Evolutionary conservation across 345 rosid species (phyloP).

Genomic region (Brassica juncea): DNA sequence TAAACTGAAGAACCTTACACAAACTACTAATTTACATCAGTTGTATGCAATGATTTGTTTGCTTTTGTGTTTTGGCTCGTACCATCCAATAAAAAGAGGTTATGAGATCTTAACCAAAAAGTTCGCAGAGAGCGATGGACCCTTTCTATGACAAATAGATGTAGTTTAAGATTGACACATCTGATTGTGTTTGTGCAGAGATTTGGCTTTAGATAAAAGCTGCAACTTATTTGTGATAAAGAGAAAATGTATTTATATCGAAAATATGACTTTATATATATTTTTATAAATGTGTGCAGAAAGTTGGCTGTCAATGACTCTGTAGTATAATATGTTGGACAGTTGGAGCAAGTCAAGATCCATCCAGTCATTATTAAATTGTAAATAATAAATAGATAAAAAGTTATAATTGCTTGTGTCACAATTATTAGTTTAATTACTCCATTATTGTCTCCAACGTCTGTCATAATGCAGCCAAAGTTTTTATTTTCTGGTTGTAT

Average conservation of each 20-base stretch:
- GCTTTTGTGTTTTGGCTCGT: conserved; percentile 53
- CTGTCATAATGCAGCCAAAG: conserved; percentile 30
- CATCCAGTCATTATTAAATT: conserved; percentile 29
- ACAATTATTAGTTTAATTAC: conserved; percentile 36
- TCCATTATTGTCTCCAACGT: conserved; percentile 40
- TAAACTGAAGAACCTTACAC: background rate
- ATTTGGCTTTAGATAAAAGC: conserved; percentile 7
- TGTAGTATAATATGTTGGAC: conserved; percentile 13
- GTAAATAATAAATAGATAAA: conserved; percentile 28
- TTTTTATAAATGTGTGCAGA: conserved; percentile 14
- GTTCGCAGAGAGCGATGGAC: background rate
- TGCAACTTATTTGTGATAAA: background rate
- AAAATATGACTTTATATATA: background rate
- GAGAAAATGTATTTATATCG: background rate
- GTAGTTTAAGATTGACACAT: conserved; percentile 18
- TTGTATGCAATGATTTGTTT: conserved; percentile 41
- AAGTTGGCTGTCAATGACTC: conserved; percentile 29
- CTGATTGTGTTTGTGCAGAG: background rate
- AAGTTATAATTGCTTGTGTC: background rate
- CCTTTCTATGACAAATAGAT: conserved; percentile 9
- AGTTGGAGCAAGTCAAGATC: conserved; percentile 40
- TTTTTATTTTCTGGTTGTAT: conserved; percentile 28
- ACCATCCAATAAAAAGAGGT: conserved; percentile 47
- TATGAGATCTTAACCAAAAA: conserved; percentile 25
- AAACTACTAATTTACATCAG: background rate